Evolutionary conservation across 139 green algal species (phyloP), one percentile per base, ranked within the genome.

Genomic region (Chlorella sp.): DNA sequence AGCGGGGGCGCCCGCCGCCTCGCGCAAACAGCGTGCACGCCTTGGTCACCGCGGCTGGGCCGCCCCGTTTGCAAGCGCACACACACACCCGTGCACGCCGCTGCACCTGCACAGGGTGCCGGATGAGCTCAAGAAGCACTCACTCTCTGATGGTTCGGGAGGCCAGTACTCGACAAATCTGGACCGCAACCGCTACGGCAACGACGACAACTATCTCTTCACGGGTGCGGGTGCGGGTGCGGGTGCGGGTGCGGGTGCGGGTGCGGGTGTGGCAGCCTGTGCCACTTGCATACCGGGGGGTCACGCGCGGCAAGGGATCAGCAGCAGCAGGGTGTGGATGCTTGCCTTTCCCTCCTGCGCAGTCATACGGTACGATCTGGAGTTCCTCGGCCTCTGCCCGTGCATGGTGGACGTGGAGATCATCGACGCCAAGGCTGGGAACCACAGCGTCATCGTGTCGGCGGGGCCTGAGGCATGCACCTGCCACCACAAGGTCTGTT

Each of bases 381-480:
- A 96, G 65, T 91, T 86, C 77, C 83, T 98, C 64, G 87, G 86
- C 5, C 75, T 97, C 49, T 98, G 94, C 80, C 92, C 93, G 3
- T 92, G 88, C 79, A 80, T 97, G 78, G 89, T 96, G 61, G 91
- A 97, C 71, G 92, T 98, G 51, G 92, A 97, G 74, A 97, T 98
- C 63, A 89, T 98, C n/a, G 94, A 97, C 71, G 90, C 91, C 29
- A 96, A 96, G 79, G 75, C 80, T 51, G 72, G 72, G 66, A 91
- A 89, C 72, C 82, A 69, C 71, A 89, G 77, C 10, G 82, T 90
- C 3, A 80, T 96, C 49, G 90, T 97, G 23, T 87, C 83, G 0
- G 89, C 88, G 1, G 91, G 88, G 4, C 62, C 74, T 1, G 85
- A 89, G 6, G 81, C 83, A 27, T 97, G 92, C 80, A 79, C 51